These are phyloP conservation scores for Arthrobotrys pseudoclavata DNA, from an alignment of 2,329 filamentous ascomycete genomes.

Conservation along the genomic window DNA sequence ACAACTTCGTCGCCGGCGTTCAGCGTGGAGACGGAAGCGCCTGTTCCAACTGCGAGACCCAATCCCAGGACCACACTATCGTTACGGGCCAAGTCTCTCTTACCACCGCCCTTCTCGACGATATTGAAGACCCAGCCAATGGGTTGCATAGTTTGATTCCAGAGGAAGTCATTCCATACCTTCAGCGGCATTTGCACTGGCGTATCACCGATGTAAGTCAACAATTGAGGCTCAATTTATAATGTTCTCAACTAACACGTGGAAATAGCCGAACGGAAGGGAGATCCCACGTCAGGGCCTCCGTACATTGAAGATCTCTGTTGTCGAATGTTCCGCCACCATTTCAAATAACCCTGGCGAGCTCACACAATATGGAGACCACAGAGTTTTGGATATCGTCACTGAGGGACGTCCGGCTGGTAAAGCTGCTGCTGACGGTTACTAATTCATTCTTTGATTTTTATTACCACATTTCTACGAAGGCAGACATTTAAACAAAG, in stretches of 20 bases:
- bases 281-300: slow-evolving; percentile 47
- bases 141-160: slow-evolving; percentile 64
- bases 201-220: slow-evolving; percentile 62
- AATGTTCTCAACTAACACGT: slow-evolving; percentile 10
- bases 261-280: slow-evolving; percentile 32
- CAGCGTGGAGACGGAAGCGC: slow-evolving; percentile 36
- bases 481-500: too few relatives aligned
- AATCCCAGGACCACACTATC: slow-evolving; percentile 63
- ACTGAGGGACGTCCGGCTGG: slow-evolving; percentile 53
- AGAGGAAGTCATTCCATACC: slow-evolving; percentile 64
- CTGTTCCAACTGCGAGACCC: slow-evolving; percentile 58
- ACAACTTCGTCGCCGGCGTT: slow-evolving; percentile 65
- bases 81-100: slow-evolving; percentile 67
- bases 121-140: slow-evolving; percentile 63
- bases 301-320: slow-evolving; percentile 41
- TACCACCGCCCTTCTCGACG: slow-evolving; percentile 65
- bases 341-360: slow-evolving; percentile 39
- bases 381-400: slow-evolving; percentile 47
- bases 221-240: not conserved
- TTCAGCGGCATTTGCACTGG: slow-evolving; percentile 65
- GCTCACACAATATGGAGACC: slow-evolving; percentile 47
- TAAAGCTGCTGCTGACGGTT: slow-evolving; percentile 47
- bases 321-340: slow-evolving; percentile 48
- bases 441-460: slow-evolving; percentile 11
- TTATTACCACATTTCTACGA: not conserved